Evolutionary conservation across 2,329 filamentous ascomycete species (phyloP).

Genomic region (Monosporascus sp.): DNA sequence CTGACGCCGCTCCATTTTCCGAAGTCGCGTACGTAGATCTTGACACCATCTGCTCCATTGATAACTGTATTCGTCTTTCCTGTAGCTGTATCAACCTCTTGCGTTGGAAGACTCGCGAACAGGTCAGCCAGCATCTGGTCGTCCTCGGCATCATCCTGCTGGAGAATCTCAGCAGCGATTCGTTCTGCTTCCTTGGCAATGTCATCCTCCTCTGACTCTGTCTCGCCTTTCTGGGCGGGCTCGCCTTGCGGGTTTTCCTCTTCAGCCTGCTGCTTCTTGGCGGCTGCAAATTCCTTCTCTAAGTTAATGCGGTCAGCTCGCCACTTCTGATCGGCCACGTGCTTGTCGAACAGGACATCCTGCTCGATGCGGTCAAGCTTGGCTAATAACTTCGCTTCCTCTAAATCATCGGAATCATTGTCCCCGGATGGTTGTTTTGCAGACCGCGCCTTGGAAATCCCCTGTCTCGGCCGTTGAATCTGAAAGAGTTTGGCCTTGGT

Average conservation of each 20-base stretch:
- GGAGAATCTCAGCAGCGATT: constrained; percentile 54
- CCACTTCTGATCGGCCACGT: constrained; percentile 62
- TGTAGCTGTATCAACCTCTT: constrained; percentile 52
- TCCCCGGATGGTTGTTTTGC: constrained; percentile 12
- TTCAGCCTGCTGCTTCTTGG: constrained; percentile 36
- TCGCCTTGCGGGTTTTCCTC: constrained; percentile 28
- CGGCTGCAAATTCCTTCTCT: constrained; percentile 55
- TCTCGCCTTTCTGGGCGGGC: constrained; percentile 19
- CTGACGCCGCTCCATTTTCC: constrained; percentile 74
- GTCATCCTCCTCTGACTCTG: constrained; percentile 36
- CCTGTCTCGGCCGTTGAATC: constrained; percentile 49
- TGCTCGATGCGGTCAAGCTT: constrained; percentile 75
- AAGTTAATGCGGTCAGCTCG: constrained; percentile 51
- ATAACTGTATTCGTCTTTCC: constrained; percentile 55
- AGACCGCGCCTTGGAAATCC: constrained; percentile 34
- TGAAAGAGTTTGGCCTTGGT: constrained; percentile 65
- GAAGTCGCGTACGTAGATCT: constrained; percentile 71
- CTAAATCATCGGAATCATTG: constrained; percentile 33
- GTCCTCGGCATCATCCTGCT: constrained; percentile 50
- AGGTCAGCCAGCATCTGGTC: constrained; percentile 45
- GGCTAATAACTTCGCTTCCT: constrained; percentile 60
- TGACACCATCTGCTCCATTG: constrained; percentile 46
- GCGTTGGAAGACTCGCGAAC: constrained; percentile 56
- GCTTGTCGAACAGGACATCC: constrained; percentile 69
- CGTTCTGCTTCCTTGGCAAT: constrained; percentile 52